A percentile compares a stretch with the other conserved stretches of the same genome.
Conservation (phyloP, 129 eudicot species). For the Lonicera japonica region DNA sequence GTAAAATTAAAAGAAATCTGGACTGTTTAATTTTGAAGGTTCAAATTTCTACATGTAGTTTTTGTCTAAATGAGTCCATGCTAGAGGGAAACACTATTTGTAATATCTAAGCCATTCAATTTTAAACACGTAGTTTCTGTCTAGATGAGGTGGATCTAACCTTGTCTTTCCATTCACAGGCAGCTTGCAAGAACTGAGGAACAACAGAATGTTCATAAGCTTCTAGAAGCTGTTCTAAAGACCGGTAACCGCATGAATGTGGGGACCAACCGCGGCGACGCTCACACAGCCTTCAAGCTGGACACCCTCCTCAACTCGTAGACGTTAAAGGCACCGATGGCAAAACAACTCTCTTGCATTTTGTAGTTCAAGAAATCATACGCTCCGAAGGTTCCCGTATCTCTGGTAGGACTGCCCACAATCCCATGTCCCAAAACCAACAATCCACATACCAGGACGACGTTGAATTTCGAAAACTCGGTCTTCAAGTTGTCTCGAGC, state of each 20-base stretch:
- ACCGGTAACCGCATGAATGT: slow-evolving; percentile 74
- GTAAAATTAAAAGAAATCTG: no score
- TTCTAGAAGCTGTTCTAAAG: slow-evolving; percentile 61
- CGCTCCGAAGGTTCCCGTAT: slow-evolving; percentile 58
- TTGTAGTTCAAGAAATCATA: slow-evolving; percentile 70
- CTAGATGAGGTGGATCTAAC: no score
- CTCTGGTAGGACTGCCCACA: slow-evolving; percentile 7
- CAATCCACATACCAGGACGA: slow-evolving; percentile 43
- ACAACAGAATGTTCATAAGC: slow-evolving; percentile 72
- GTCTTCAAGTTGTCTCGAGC: slow-evolving; percentile 28
- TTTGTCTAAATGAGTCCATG: no score
- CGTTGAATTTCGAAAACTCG: slow-evolving; percentile 27
- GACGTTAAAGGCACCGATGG: slow-evolving; percentile 70
- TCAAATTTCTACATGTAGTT: no score
- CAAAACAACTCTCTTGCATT: slow-evolving; percentile 73
- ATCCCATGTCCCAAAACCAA: slow-evolving; percentile 9
- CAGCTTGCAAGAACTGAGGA: slow-evolving; percentile 67
- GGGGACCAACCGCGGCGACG: slow-evolving; percentile 81
- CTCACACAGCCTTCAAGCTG: slow-evolving; percentile 76
- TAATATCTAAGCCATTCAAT: no score
- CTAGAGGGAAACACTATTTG: no score
- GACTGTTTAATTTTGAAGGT: no score
- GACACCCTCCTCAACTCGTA: slow-evolving; percentile 75
- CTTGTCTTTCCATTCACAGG: no score
- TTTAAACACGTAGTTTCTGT: no score